These are phyloP conservation scores for Pseudogymnoascus destructans DNA, from an alignment of 2,329 filamentous ascomycete species.

Conservation along the genomic window DNA sequence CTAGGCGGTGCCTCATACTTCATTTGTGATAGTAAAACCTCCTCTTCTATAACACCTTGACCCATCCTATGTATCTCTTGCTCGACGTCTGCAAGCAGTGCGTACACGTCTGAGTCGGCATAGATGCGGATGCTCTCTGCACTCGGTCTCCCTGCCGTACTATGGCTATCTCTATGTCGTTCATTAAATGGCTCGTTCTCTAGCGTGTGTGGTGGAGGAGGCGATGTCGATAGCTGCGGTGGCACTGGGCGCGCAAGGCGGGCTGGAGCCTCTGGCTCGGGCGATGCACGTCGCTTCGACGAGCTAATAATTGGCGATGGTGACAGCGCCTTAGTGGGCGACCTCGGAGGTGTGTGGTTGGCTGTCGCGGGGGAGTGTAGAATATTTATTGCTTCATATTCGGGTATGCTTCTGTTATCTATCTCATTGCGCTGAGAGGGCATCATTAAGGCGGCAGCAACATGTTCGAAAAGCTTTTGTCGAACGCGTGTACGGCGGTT, in stretches of 20 bases:
- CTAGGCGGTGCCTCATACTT: constrained; percentile 5
- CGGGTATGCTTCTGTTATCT: constrained; percentile 34
- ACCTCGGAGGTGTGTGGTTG: constrained; percentile 37
- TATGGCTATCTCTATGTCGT: constrained; percentile 2
- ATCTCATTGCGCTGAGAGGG: constrained; percentile 23
- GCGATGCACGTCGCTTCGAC: constrained; percentile 4
- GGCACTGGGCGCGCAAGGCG: constrained; percentile 17
- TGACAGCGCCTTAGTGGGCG: constrained; percentile 36
- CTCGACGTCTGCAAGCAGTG: constrained; percentile 54
- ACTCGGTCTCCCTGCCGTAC: constrained; percentile 22
- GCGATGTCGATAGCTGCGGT: constrained; percentile 30
- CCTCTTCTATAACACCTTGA: constrained; percentile 10
- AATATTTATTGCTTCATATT: not conserved
- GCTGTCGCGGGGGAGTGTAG: constrained; percentile 19
- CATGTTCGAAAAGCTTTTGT: constrained; percentile 70
- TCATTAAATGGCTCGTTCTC: not conserved
- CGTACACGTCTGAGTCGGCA: constrained; percentile 53
- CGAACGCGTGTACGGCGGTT: constrained; percentile 62
- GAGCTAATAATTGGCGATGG: constrained; percentile 18
- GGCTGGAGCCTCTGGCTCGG: constrained; percentile 13
- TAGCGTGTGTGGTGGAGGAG: constrained; percentile 35
- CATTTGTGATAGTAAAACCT: not conserved
- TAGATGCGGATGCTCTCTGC: constrained; percentile 57
- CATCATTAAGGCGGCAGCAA: constrained; percentile 56
- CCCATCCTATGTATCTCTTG: constrained; percentile 38